Conservation (phyloP, 2,329 filamentous ascomycete genomes). For the Septoria linicola region DNA sequence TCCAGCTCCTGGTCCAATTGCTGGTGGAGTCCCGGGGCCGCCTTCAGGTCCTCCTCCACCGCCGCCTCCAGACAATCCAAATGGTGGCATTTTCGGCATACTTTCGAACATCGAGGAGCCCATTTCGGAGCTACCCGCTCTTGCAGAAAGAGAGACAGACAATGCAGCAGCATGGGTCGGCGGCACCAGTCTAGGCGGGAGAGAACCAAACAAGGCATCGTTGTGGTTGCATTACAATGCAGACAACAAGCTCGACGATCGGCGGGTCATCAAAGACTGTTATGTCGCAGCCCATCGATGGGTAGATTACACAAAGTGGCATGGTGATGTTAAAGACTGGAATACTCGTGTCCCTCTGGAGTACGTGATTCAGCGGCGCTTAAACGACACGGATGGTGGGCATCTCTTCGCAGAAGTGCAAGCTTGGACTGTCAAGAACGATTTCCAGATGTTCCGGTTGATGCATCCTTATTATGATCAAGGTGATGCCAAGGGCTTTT, state of each 20-base stretch:
- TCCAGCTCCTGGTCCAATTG: no score
- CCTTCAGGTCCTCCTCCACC: no score
- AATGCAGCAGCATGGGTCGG: not conserved
- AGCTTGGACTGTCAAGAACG: not conserved
- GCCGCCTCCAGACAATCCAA: no score
- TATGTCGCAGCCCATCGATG: not conserved
- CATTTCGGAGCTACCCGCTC: no score
- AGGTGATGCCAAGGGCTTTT: not conserved
- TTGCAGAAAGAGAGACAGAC: not conserved
- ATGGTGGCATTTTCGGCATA: no score
- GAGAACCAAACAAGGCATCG: not conserved
- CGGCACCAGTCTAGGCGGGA: not conserved
- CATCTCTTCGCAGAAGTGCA: not conserved
- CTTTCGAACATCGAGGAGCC: no score
- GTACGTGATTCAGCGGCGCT: slow-evolving; percentile 1
- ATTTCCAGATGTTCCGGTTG: not conserved
- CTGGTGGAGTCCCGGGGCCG: no score
- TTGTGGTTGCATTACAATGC: slow-evolving; percentile 3
- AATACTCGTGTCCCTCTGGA: slow-evolving; percentile 3
- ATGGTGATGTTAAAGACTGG: no score
- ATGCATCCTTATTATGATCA: slow-evolving; percentile 3
- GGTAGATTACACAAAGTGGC: slow-evolving; percentile 12
- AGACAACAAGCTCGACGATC: not conserved
- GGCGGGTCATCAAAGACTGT: not conserved
- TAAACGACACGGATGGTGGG: not conserved